Evolutionary conservation across 1,139 yeast species (phyloP).

Genomic region (Sugiyamaella grinbergsii): DNA sequence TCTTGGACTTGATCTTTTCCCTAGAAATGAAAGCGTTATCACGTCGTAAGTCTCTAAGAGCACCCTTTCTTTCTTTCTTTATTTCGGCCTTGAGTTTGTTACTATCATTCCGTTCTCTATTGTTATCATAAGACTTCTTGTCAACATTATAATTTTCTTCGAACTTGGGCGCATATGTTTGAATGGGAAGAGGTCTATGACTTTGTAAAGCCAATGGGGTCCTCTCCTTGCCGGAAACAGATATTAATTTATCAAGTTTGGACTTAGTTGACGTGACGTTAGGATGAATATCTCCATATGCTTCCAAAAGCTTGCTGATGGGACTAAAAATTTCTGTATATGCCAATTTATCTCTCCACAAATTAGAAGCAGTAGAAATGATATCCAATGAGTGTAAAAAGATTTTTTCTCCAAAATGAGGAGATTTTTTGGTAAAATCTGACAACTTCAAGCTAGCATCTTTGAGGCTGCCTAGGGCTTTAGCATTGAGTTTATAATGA

Average conservation of each 20-base stretch:
- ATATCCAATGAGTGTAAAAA: slow-evolving; percentile 18
- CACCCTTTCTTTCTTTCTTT: slow-evolving; percentile 88
- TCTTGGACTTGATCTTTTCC: slow-evolving; percentile 78
- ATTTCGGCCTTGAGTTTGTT: slow-evolving; percentile 79
- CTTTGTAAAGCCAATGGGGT: slow-evolving; percentile 79
- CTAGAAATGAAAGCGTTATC: slow-evolving; percentile 87
- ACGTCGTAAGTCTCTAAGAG: slow-evolving; percentile 85
- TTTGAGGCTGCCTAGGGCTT: background rate
- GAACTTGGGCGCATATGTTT: slow-evolving; percentile 85
- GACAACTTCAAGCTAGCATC: background rate
- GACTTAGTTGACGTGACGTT: slow-evolving; percentile 6
- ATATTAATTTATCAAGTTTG: slow-evolving; percentile 54
- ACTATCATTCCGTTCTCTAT: slow-evolving; percentile 78
- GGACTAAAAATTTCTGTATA: slow-evolving; percentile 59
- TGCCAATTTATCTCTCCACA: slow-evolving; percentile 70
- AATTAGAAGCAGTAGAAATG: slow-evolving; percentile 30
- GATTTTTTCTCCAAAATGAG: slow-evolving; percentile 17
- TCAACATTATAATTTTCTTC: slow-evolving; percentile 97
- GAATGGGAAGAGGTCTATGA: slow-evolving; percentile 84
- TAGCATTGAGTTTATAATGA: slow-evolving; percentile 1
- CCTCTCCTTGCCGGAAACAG: slow-evolving; percentile 55
- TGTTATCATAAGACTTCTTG: slow-evolving; percentile 85
- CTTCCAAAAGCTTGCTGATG: slow-evolving; percentile 35
- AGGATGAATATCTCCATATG: slow-evolving; percentile 14
- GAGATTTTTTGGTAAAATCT: slow-evolving; percentile 1